phyloP scores from a whole-genome alignment of 2,329 filamentous ascomycete genomes.

The Cryoendolithus antarcticus region DNA sequence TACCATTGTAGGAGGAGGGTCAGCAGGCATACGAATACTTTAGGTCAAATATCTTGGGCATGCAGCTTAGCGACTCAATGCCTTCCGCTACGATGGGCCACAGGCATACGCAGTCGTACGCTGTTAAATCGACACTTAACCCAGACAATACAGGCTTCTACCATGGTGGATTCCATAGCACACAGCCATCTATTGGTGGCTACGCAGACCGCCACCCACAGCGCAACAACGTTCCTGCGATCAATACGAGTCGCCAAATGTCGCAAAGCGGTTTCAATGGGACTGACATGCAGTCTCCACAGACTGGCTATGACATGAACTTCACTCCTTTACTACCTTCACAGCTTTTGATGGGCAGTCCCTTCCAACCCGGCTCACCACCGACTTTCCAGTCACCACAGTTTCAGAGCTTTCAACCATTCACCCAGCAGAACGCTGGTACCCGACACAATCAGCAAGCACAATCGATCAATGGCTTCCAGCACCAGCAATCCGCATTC shows the following conservation, averaged over 20 bases:
- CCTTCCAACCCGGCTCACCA: slow-evolving; percentile 90
- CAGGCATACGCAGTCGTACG: slow-evolving; percentile 50
- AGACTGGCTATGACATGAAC: slow-evolving; percentile 91
- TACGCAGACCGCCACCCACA: slow-evolving; percentile 81
- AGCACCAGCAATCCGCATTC: slow-evolving; percentile 52
- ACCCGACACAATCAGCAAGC: slow-evolving; percentile 39
- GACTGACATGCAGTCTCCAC: slow-evolving; percentile 72
- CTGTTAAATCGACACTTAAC: slow-evolving; percentile 59
- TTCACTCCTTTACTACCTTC: slow-evolving; percentile 93
- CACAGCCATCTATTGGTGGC: slow-evolving; percentile 56
- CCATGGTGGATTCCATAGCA: slow-evolving; percentile 81
- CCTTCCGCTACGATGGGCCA: slow-evolving; percentile 43
- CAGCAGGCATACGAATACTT: too few relatives aligned
- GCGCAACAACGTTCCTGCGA: slow-evolving; percentile 71
- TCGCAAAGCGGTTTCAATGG: slow-evolving; percentile 37
- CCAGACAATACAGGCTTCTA: slow-evolving; percentile 77
- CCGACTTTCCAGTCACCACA: slow-evolving; percentile 82
- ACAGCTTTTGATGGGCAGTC: slow-evolving; percentile 85
- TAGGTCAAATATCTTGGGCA: slow-evolving; percentile 58
- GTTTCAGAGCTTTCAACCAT: slow-evolving; percentile 72
- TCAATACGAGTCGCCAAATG: slow-evolving; percentile 63
- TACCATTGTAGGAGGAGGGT: too few relatives aligned
- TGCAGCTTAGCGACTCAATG: slow-evolving; percentile 72
- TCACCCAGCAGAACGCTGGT: slow-evolving; percentile 47
- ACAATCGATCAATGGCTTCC: slow-evolving; percentile 60